These are phyloP conservation scores for Talaromyces pinophilus DNA, from an alignment of 2,329 filamentous ascomycete species.

Conservation along the genomic window DNA sequence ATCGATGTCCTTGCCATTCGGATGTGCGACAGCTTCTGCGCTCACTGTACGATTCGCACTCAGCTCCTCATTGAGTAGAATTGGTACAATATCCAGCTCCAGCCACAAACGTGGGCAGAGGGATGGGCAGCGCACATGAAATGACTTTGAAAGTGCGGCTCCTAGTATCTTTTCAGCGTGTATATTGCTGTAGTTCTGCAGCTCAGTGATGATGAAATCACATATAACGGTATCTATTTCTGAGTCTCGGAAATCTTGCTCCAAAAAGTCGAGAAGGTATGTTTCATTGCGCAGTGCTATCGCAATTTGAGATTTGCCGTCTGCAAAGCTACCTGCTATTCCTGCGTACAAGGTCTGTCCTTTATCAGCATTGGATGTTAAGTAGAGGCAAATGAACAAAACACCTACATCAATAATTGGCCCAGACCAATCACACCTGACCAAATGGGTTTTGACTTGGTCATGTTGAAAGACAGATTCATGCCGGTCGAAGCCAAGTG, in stretches of 20 bases:
- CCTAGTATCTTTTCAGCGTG: not conserved
- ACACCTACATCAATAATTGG: not conserved
- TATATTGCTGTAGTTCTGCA: not conserved
- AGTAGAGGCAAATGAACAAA: not conserved
- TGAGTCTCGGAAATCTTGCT: not conserved
- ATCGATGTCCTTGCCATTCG: not conserved
- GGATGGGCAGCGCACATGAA: not conserved
- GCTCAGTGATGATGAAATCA: not conserved
- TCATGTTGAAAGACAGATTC: not conserved
- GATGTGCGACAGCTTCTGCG: not conserved
- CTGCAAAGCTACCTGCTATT: not conserved
- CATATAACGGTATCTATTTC: not conserved
- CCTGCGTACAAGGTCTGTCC: not conserved
- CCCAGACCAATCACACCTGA: not conserved
- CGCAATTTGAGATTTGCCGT: not conserved
- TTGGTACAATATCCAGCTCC: not conserved
- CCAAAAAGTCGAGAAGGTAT: not conserved
- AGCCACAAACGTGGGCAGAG: not conserved
- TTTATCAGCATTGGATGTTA: not conserved
- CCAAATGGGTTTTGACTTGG: not conserved
- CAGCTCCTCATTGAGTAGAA: not conserved
- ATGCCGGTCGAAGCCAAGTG: not conserved
- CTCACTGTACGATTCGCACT: not conserved
- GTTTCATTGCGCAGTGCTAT: not conserved
- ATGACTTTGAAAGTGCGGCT: not conserved